Base-by-base conservation (phyloP, 2,329 filamentous ascomycete genomes). In the Fusarium pilosicola region DNA sequence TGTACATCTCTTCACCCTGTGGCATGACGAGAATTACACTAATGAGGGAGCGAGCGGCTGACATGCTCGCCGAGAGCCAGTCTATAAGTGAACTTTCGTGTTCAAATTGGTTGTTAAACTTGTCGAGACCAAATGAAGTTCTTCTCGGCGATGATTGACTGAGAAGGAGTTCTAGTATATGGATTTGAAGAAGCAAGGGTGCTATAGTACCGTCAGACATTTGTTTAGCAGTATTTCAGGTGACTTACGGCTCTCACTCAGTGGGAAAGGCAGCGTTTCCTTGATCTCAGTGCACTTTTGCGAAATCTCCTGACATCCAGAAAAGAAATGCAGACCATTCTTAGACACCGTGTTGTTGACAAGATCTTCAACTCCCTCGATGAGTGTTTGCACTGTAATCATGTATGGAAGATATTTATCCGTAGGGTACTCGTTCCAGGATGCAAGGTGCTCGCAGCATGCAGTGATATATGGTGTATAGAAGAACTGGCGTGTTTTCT, bases 61-160 rank as follows among this genome's bases (percentile, higher is more conserved):
- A 78, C 46, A 80, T 81, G 20, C 78, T 81, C 0, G 77, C 74
- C 1, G 79, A 80, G 0, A 81, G 38, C 70, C 79, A 80, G 20
- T 76, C 65, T 4, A 81, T 44, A 0, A 79, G 51, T 0, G 51
- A 39, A 0, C 42, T 34, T 38, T 79, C 68, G 5, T 74, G 62
- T 42, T 73, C 45, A 1, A 63, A 49, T 36, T 24, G 62, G n/a
- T 51, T 57, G 26, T 61, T 71, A 4, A 76, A 75, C 24, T 74
- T 77, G 13, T 76, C 75, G 3, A 80, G 68, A 0, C 79, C 80
- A 24, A 80, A 80, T 0, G 74, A 63, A 3, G 75, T 76, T 2
- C 76, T 75, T 32, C 73, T 68, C 6, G 77, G 71, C 0, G 74
- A 76, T 10, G 76, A 71, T 52, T 81, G 80, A 15, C 76, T 79